A percentile compares a stretch with the other conserved stretches of the same genome.
These are phyloP conservation scores for Kluyveromyces sp. DNA, from an alignment of 1,139 yeast species.

Conservation along the genomic window DNA sequence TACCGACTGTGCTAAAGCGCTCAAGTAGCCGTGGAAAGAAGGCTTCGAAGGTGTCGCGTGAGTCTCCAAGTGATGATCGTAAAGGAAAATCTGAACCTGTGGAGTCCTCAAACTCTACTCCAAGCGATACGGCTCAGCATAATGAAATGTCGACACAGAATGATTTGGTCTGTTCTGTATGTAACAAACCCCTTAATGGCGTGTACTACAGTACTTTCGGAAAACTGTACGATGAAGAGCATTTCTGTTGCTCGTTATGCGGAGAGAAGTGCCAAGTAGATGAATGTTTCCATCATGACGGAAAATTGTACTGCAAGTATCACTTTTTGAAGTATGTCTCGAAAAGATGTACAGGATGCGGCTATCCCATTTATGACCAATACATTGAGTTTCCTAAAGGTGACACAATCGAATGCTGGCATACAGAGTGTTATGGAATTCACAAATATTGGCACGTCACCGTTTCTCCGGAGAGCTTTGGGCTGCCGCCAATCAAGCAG, in stretches of 20 bases:
- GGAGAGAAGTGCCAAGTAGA: slow-evolving; percentile 83
- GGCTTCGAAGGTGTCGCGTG: slow-evolving; percentile 34
- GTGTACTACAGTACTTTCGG: slow-evolving; percentile 93
- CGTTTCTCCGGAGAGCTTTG: slow-evolving; percentile 58
- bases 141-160: no score
- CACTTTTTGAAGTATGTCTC: slow-evolving; percentile 85
- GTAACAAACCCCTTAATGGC: slow-evolving; percentile 82
- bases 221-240: slow-evolving; percentile 88
- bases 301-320: slow-evolving; percentile 78
- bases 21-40: not conserved
- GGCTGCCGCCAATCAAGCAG: slow-evolving; percentile 39
- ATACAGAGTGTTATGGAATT: slow-evolving; percentile 97
- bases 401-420: slow-evolving; percentile 97
- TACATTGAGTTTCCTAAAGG: slow-evolving; percentile 90
- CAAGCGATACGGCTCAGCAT: slow-evolving; percentile 32
- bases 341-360: slow-evolving; percentile 88
- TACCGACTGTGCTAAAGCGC: not conserved
- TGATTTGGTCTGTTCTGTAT: slow-evolving; percentile 73
- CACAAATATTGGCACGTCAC: slow-evolving; percentile 94
- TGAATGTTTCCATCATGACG: slow-evolving; percentile 87
- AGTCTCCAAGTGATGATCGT: slow-evolving; percentile 40
- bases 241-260: slow-evolving; percentile 87
- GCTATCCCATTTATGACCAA: slow-evolving; percentile 84
- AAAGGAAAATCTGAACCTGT: slow-evolving; percentile 11
- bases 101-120: not conserved